Conservation (phyloP, 2,329 filamentous ascomycete species). For the Fusarium subglutinans region DNA sequence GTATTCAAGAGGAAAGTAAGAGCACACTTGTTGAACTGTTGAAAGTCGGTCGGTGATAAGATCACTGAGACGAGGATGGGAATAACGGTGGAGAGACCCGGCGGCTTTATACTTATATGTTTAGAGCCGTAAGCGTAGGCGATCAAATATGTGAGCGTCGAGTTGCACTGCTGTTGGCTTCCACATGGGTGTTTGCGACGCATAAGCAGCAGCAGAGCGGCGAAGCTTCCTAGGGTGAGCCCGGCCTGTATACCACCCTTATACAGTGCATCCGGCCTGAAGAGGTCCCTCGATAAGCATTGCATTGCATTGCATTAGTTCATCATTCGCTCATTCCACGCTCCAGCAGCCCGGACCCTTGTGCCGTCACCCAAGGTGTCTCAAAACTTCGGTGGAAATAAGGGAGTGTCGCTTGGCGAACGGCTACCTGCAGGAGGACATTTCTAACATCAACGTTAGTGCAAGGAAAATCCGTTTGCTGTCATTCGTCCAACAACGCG, state of each 20-base stretch:
- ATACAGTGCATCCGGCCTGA: slow-evolving; percentile 1
- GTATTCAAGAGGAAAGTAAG: background rate
- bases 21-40: background rate
- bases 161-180: slow-evolving; percentile 9
- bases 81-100: background rate
- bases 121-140: slow-evolving; percentile 1
- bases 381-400: slow-evolving; percentile 1
- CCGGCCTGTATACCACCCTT: slow-evolving; percentile 10
- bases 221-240: slow-evolving; percentile 13
- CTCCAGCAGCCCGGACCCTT: slow-evolving; percentile 25
- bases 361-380: slow-evolving; percentile 5
- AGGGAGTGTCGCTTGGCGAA: background rate
- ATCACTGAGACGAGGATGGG: background rate
- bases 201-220: slow-evolving; percentile 14
- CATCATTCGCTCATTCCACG: slow-evolving; percentile 15
- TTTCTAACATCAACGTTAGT: slow-evolving; percentile 5
- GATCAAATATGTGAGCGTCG: background rate
- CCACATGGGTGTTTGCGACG: slow-evolving; percentile 5
- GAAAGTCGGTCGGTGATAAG: background rate
- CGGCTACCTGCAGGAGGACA: slow-evolving; percentile 8
- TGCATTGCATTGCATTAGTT: slow-evolving; percentile 29
- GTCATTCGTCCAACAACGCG: slow-evolving; percentile 6
- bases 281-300: slow-evolving; percentile 21
- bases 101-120: slow-evolving; percentile 15
- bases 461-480: background rate